These are phyloP conservation scores for Aschersonia sp. DNA, from an alignment of 2,329 filamentous ascomycete species.

Conservation along the genomic window DNA sequence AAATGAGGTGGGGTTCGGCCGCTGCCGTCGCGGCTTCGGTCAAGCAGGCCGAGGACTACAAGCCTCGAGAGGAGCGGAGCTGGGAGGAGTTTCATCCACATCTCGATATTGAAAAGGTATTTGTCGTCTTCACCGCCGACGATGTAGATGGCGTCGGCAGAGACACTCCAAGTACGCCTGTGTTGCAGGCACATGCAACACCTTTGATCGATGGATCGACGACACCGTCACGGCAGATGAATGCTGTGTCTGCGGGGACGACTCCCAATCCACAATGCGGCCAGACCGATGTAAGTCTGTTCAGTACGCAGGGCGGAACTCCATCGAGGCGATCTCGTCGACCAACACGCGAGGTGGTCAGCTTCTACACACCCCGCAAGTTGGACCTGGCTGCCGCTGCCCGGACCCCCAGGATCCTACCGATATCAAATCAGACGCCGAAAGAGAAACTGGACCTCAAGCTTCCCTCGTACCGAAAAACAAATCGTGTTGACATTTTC, in stretches of 20 bases:
- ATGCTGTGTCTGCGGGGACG: conserved; percentile 26
- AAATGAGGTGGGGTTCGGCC: conserved; percentile 70
- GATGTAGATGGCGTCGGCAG: conserved; percentile 64
- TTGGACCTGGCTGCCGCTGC: conserved; percentile 29
- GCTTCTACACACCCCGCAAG: conserved; percentile 37
- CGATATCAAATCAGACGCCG: conserved; percentile 65
- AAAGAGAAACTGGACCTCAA: conserved; percentile 70
- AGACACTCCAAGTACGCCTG: conserved; percentile 22
- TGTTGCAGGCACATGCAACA: conserved; percentile 12
- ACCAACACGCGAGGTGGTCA: conserved; percentile 33
- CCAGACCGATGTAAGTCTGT: conserved; percentile 15
- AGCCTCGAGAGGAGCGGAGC: conserved; percentile 86
- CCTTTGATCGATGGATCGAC: conserved; percentile 21
- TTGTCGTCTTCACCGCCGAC: conserved; percentile 67
- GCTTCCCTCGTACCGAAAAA: conserved; percentile 58
- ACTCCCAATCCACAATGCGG: conserved; percentile 23
- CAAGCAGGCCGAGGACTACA: conserved; percentile 89
- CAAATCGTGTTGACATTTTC: conserved; percentile 66
- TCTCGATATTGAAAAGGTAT: conserved; percentile 71
- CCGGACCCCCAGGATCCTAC: conserved; percentile 51
- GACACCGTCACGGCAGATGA: conserved; percentile 31
- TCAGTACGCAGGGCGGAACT: conserved; percentile 16
- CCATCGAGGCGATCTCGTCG: conserved; percentile 24
- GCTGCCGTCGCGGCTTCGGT: conserved; percentile 79
- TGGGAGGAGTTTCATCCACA: conserved; percentile 98